phyloP scores from a whole-genome alignment of 176 grass and related monocot genomes.

The Carex littledalei region DNA sequence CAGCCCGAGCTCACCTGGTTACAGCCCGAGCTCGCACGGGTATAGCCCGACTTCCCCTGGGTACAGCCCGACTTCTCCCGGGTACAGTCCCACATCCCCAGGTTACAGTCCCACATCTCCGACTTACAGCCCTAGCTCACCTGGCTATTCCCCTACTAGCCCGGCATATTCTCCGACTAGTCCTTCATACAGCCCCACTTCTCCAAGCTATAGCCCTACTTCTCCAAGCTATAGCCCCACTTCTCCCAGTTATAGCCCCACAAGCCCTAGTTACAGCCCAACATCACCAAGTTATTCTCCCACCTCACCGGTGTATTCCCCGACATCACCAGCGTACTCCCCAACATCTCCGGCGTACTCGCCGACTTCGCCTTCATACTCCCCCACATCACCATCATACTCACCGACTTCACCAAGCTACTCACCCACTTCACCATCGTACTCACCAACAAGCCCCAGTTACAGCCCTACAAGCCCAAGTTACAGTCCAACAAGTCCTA shows the following conservation, averaged over 20 bases:
- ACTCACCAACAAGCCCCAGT: slow-evolving; percentile 33
- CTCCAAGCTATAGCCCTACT: slow-evolving; percentile 77
- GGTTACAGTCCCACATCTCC: slow-evolving; percentile 52
- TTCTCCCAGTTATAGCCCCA: slow-evolving; percentile 67
- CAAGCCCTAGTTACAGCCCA: slow-evolving; percentile 20
- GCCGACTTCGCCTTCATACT: slow-evolving; percentile 8
- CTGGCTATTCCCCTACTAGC: slow-evolving; percentile 79
- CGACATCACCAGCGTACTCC: slow-evolving; percentile 1
- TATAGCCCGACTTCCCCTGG: slow-evolving; percentile 67
- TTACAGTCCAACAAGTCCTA: slow-evolving; percentile 17
- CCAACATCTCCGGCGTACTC: slow-evolving; percentile 8
- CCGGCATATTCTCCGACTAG: slow-evolving; percentile 86
- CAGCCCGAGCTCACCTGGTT: slow-evolving; percentile 66
- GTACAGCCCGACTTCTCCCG: slow-evolving; percentile 59
- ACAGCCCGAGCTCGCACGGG: slow-evolving; percentile 67
- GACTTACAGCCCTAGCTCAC: slow-evolving; percentile 56
- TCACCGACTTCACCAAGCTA: slow-evolving; percentile 14
- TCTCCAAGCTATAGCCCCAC: slow-evolving; percentile 85
- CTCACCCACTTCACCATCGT: slow-evolving; percentile 23
- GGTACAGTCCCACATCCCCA: slow-evolving; percentile 63
- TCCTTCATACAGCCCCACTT: slow-evolving; percentile 70
- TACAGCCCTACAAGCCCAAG: slow-evolving; percentile 22
- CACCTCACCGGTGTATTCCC: not conserved
- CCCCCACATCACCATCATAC: slow-evolving; percentile 14
- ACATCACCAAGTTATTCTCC: slow-evolving; percentile 74